Percentiles rank a stretch among this genome's conserved stretches.
These are phyloP conservation scores for Coniochaeta prunicola DNA, from an alignment of 2,329 filamentous ascomycete genomes.

Conservation along the genomic window DNA sequence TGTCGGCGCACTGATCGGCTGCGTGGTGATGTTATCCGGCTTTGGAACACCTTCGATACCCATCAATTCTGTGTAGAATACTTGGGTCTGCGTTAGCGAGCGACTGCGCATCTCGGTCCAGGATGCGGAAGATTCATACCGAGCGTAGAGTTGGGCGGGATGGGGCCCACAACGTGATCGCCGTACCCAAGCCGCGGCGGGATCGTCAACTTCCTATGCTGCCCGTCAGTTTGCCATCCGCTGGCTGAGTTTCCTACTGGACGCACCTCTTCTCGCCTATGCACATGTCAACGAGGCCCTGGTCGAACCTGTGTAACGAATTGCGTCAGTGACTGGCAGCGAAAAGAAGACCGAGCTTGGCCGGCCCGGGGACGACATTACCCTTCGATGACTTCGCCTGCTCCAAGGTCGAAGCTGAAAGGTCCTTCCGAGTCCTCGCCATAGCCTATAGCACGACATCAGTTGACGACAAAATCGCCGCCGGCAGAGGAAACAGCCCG, in stretches of 20 bases:
- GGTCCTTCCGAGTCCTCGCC: background rate
- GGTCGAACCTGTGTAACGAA: background rate
- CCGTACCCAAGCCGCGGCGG: conserved; percentile 1
- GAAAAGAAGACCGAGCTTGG: background rate
- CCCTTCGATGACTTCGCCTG: conserved; percentile 2
- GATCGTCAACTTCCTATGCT: conserved; percentile 1
- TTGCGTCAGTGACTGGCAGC: background rate
- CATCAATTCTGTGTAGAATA: conserved; percentile 4
- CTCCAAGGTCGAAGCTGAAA: conserved; percentile 2
- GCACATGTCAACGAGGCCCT: conserved; percentile 3
- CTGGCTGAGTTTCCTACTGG: background rate
- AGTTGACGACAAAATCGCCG: background rate
- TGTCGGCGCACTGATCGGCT: background rate
- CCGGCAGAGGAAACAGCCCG: too few species aligned
- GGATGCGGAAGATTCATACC: background rate
- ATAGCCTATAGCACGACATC: background rate
- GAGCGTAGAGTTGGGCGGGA: conserved; percentile 5
- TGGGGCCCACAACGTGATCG: background rate
- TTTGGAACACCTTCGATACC: background rate
- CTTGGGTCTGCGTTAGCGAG: background rate
- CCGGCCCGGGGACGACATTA: background rate
- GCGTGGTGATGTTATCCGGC: background rate
- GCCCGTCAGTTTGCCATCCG: background rate
- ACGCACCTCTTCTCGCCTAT: conserved; percentile 3
- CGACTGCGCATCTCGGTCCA: background rate